Conservation (phyloP, 768 basidiomycete species). For the Porpolomopsis calyptriformis region DNA sequence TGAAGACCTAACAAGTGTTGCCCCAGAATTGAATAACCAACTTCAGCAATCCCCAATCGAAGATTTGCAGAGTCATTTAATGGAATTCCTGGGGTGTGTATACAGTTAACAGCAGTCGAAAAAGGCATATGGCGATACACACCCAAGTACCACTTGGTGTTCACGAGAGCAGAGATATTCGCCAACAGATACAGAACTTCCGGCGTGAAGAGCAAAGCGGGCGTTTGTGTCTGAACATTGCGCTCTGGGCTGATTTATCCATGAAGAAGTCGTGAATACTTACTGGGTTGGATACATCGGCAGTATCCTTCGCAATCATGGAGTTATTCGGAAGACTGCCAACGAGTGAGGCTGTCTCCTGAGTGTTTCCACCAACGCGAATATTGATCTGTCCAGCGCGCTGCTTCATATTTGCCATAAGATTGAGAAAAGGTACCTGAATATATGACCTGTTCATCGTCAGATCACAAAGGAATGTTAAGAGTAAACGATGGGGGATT, state of each 20-base stretch:
- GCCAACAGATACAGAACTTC: conserved; percentile 59
- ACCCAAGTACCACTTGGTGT: conserved; percentile 60
- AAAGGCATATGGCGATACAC: conserved; percentile 1
- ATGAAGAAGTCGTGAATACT: conserved; percentile 7
- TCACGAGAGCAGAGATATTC: conserved; percentile 50
- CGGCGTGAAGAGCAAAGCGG: conserved; percentile 50
- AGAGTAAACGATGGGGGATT: neutral
- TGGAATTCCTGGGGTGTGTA: conserved; percentile 31
- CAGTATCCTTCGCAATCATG: conserved; percentile 40
- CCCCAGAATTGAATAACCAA: conserved; percentile 59
- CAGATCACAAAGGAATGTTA: neutral
- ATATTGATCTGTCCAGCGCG: conserved; percentile 52
- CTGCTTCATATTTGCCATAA: conserved; percentile 60
- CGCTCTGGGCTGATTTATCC: neutral
- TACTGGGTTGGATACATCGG: conserved; percentile 30
- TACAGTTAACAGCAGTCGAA: neutral
- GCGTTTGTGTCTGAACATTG: conserved; percentile 47
- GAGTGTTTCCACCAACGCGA: conserved; percentile 75
- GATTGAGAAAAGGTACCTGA: conserved; percentile 29
- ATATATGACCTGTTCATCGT: conserved; percentile 1
- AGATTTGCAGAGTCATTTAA: conserved; percentile 56
- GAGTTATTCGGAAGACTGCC: conserved; percentile 36
- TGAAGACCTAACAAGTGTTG: conserved; percentile 57
- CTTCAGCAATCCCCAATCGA: conserved; percentile 45
- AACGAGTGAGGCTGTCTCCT: conserved; percentile 52